Evolutionary conservation across 805 yeast genomes (phyloP), one percentile per base, ranked within the genome.

Genomic region (Teunomyces tritomae): DNA sequence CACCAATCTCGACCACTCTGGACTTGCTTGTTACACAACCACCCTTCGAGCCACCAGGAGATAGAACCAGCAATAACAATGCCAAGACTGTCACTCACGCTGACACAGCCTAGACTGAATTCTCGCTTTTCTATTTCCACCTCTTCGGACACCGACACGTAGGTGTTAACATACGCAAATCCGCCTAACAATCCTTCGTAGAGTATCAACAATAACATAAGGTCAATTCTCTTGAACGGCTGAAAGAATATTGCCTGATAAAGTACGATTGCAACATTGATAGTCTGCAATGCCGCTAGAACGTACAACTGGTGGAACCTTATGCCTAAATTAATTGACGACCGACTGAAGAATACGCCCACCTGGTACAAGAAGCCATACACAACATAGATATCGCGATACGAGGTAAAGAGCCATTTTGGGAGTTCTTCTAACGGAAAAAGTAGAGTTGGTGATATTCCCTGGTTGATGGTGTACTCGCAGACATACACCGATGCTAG

Each of bases 111-210:
- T 71, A 89, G 74, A 0, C 90, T 82, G 64, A 89, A 85, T 47
- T 73, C 77, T 37, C 77, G 55, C 46, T 56, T 55, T 0, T 73
- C 62, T 1, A 77, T 69, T 0, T 78, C 68, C 5, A 68, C 63
- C 20, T 66, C 63, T 49, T 89, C 95, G 32, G 85, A 77, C 0
- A 91, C 91, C 11, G 80, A 72, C 74, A 86, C 72, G 59, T 88
- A 92, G 0, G 97, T 91, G 61, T 92, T 91, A 45, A 89, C 94
- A 62, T 92, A 92, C 13, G 92, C 82, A 2, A 87, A 79, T 0
- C 99, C 98, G 1, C 98, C 99, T 8, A 92, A 73, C 16, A 94
- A 73, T 0, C 98, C 94, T 62, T 92, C 98, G 65, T 88, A 92
- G 50, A 92, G 79, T 5, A 89, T 77, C 28, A 91, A 63, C 0